A percentile compares a stretch with the other conserved stretches of the same genome.
phyloP scores from a whole-genome alignment of 108 stramenopile species.

The Cyclotella choctawhatcheeana region DNA sequence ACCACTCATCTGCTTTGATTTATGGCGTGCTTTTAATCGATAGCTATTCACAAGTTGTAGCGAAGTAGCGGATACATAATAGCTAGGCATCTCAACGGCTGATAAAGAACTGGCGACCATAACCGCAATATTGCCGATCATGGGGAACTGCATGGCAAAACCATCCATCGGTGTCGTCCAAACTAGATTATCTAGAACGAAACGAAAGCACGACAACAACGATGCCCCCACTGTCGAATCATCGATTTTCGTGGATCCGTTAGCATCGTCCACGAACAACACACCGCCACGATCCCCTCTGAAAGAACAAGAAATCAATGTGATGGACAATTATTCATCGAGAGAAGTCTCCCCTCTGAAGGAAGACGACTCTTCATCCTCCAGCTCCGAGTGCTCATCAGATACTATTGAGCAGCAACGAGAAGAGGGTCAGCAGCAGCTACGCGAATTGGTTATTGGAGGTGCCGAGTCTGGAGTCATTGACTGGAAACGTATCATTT shows the following conservation, averaged over 20 bases:
- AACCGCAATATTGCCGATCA: too few relatives aligned
- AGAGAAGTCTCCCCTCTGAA: neutral
- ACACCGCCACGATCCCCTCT: neutral
- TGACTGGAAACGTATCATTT: constrained; percentile 52
- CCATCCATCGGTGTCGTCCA: neutral
- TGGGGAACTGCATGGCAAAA: constrained; percentile 16
- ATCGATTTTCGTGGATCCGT: neutral
- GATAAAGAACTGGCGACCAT: too few relatives aligned
- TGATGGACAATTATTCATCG: neutral
- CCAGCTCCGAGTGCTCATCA: neutral
- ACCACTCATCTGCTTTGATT: too few relatives aligned
- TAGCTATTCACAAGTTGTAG: too few relatives aligned
- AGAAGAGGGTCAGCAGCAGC: constrained; percentile 40
- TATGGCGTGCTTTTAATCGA: too few relatives aligned
- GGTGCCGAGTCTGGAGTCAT: constrained; percentile 27
- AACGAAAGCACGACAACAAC: neutral
- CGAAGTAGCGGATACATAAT: too few relatives aligned
- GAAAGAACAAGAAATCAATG: neutral
- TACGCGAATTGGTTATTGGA: constrained; percentile 33
- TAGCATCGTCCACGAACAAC: neutral
- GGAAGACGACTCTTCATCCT: neutral
- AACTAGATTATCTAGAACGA: neutral
- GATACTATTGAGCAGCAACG: constrained; percentile 47
- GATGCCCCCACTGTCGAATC: constrained; percentile 19
- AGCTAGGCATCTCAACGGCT: too few relatives aligned